These are phyloP conservation scores for Fusarium sp. DNA, from an alignment of 2,329 filamentous ascomycete genomes.

Conservation along the genomic window DNA sequence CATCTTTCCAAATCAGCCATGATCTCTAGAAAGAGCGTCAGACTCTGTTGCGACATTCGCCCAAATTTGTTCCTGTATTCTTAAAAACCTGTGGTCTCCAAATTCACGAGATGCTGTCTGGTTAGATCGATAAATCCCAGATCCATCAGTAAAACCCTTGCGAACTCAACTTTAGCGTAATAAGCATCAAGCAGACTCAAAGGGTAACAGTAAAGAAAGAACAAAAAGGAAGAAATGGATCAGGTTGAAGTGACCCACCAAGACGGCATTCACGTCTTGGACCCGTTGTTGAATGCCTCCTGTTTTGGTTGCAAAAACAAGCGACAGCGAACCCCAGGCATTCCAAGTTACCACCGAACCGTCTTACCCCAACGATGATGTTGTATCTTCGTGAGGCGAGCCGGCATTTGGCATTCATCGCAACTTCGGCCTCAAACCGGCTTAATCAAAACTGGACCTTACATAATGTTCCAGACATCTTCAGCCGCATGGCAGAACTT, in stretches of 20 bases:
- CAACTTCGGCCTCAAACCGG: conserved; percentile 28
- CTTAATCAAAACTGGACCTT: conserved; percentile 46
- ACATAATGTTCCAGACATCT: conserved; percentile 94
- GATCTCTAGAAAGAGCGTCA: background rate
- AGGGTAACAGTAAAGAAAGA: conserved; percentile 26
- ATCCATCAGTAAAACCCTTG: background rate
- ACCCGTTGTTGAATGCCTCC: conserved; percentile 79
- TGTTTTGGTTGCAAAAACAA: conserved; percentile 91
- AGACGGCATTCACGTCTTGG: conserved; percentile 69
- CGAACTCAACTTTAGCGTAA: conserved; percentile 1
- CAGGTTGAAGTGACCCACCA: conserved; percentile 73
- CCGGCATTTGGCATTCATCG: conserved; percentile 41
- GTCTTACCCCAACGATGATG: conserved; percentile 65
- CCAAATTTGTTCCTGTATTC: background rate
- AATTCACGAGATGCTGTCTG: conserved; percentile 13
- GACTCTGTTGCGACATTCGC: background rate
- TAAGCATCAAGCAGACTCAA: conserved; percentile 26
- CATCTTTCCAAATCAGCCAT: conserved; percentile 6
- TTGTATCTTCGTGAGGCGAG: conserved; percentile 71
- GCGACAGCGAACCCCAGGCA: conserved; percentile 74
- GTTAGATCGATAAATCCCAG: conserved; percentile 13
- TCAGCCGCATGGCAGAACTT: conserved; percentile 99
- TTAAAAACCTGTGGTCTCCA: background rate
- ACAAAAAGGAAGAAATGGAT: conserved; percentile 47
- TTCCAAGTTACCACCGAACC: conserved; percentile 64